Evolutionary conservation across 2,329 filamentous ascomycete genomes (phyloP).

Genomic region (Paecilomyces formosus): DNA sequence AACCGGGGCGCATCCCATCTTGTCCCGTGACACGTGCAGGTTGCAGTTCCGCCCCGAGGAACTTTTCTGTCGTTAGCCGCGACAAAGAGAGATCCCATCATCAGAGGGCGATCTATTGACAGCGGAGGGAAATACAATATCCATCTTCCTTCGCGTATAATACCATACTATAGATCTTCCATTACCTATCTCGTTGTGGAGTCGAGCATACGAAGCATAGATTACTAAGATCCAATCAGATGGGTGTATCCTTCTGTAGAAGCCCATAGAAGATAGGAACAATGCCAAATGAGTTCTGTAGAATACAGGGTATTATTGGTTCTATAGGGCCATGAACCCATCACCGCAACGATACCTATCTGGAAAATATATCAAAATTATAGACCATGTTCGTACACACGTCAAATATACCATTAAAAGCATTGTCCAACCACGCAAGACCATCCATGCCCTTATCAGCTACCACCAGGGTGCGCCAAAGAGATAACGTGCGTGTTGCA

Average conservation of each 20-base stretch:
- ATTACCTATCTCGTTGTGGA: background rate
- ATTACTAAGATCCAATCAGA: background rate
- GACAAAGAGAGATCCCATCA: background rate
- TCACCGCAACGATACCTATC: background rate
- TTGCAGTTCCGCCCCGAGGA: background rate
- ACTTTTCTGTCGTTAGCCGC: background rate
- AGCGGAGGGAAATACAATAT: background rate
- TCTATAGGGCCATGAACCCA: background rate
- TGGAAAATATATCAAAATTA: background rate
- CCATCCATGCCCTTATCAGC: background rate
- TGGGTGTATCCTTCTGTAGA: background rate
- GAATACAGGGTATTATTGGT: background rate
- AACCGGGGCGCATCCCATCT: background rate
- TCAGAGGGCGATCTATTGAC: background rate
- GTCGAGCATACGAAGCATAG: background rate
- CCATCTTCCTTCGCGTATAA: no score
- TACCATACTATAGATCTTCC: no score
- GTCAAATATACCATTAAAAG: background rate
- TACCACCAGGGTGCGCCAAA: background rate
- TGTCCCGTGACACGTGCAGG: background rate
- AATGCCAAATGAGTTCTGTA: background rate
- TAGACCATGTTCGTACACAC: background rate
- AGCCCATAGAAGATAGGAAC: no score
- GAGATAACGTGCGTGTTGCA: background rate
- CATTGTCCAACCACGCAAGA: background rate